Conservation (phyloP, 2,329 filamentous ascomycete genomes). For the Colletotrichum magnum region DNA sequence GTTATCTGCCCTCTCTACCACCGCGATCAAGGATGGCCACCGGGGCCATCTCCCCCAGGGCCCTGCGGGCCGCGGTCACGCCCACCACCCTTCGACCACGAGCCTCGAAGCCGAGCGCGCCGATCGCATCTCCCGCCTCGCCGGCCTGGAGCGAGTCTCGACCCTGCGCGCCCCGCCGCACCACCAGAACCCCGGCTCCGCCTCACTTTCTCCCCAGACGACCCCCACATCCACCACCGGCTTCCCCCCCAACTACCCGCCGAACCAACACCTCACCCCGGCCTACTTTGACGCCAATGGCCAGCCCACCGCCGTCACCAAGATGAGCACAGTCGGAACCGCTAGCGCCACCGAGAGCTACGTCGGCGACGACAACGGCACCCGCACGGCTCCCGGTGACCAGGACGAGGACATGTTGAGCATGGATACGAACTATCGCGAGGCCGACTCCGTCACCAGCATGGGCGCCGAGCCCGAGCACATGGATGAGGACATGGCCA, state of each 20-base stretch:
- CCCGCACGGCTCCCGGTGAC: conserved; percentile 67
- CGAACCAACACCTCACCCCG: conserved; percentile 60
- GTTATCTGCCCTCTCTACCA: conserved; percentile 91
- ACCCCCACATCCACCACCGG: conserved; percentile 63
- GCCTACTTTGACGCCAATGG: conserved; percentile 87
- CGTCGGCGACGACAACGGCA: conserved; percentile 67
- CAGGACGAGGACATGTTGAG: conserved; percentile 79
- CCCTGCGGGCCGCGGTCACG: conserved; percentile 68
- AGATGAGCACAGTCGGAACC: conserved; percentile 91
- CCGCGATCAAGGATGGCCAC: conserved; percentile 96
- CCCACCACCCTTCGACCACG: conserved; percentile 74
- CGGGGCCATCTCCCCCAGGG: conserved; percentile 81
- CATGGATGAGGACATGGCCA: conserved; percentile 68
- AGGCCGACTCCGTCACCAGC: conserved; percentile 73
- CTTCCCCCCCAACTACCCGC: conserved; percentile 57
- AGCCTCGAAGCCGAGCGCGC: conserved; percentile 93
- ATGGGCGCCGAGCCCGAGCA: conserved; percentile 58
- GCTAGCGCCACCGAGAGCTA: conserved; percentile 88
- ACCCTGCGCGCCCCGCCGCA: conserved; percentile 73
- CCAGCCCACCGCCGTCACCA: conserved; percentile 76
- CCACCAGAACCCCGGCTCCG: conserved; percentile 48
- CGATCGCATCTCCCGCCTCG: conserved; percentile 93
- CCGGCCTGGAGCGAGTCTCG: conserved; percentile 89
- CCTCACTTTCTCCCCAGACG: conserved; percentile 63
- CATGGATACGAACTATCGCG: conserved; percentile 73